Evolutionary conservation across 116 monocot genomes (phyloP).

Genomic region (Phalaenopsis hybrid): DNA sequence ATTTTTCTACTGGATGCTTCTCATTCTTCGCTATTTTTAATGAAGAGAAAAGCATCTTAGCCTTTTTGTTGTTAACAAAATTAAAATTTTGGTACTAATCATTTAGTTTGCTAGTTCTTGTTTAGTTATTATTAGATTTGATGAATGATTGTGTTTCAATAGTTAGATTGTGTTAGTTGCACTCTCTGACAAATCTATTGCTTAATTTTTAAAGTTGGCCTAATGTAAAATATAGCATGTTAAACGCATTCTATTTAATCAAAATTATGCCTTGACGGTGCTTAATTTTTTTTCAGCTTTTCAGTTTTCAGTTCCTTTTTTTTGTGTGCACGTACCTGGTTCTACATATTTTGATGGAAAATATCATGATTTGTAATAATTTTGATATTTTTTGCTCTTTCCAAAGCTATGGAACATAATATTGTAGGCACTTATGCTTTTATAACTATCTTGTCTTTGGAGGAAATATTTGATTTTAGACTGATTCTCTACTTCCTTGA

Average conservation of each 20-base stretch:
- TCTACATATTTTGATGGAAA: not conserved
- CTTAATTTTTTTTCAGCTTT: not conserved
- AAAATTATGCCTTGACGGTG: not conserved
- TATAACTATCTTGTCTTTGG: not conserved
- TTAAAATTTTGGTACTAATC: not conserved
- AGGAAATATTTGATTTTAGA: not conserved
- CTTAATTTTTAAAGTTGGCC: not conserved
- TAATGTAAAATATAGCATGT: not conserved
- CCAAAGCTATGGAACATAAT: not conserved
- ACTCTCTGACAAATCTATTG: not conserved
- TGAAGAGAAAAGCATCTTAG: not conserved
- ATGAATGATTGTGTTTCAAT: not conserved
- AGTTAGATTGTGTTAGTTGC: not conserved
- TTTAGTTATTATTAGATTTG: not conserved
- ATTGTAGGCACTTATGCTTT: not conserved
- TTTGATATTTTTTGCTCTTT: not conserved
- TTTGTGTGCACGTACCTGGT: not conserved
- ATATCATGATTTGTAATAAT: not conserved
- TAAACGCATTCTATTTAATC: not conserved
- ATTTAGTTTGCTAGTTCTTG: not conserved
- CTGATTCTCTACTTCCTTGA: slow-evolving; percentile 12
- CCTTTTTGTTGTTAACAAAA: not conserved
- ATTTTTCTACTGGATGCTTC: not conserved
- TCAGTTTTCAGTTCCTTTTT: not conserved
- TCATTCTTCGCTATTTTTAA: not conserved